These are phyloP conservation scores for Debaryomyces sp. DNA, from an alignment of 1,139 yeast genomes.

Conservation along the genomic window DNA sequence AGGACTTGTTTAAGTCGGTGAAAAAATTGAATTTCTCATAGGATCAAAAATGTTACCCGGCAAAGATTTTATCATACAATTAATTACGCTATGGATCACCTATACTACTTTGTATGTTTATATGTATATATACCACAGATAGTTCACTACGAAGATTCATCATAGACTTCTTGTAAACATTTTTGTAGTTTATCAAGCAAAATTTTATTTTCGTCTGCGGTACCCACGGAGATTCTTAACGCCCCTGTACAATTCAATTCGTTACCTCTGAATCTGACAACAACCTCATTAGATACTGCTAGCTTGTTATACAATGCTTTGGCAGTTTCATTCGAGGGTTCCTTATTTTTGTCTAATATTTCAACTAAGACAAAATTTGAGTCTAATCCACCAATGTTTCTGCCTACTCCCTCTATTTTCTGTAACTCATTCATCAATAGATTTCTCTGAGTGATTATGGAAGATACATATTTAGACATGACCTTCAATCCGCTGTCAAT, in stretches of 20 bases:
- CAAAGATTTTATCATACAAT: background rate
- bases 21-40: slow-evolving; percentile 5
- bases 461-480: slow-evolving; percentile 59
- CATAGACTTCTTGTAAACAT: slow-evolving; percentile 17
- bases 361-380: slow-evolving; percentile 83
- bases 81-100: background rate
- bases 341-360: slow-evolving; percentile 60
- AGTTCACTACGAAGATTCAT: background rate
- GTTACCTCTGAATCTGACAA: slow-evolving; percentile 86
- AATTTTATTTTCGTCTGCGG: slow-evolving; percentile 65
- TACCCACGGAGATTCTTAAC: slow-evolving; percentile 85
- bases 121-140: background rate
- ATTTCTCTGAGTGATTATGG: slow-evolving; percentile 57
- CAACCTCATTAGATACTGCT: slow-evolving; percentile 76
- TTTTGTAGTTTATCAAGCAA: slow-evolving; percentile 53
- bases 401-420: slow-evolving; percentile 63
- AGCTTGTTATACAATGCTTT: slow-evolving; percentile 61
- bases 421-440: slow-evolving; percentile 55
- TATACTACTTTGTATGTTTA: too few species aligned
- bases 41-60: slow-evolving; percentile 4
- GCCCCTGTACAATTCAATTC: slow-evolving; percentile 91
- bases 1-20: background rate
- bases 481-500: slow-evolving; percentile 51
- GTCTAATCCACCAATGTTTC: slow-evolving; percentile 82
- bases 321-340: slow-evolving; percentile 74